phyloP scores from a whole-genome alignment of 164 flowering plant species.

The Chloranthus sessilifolius region DNA sequence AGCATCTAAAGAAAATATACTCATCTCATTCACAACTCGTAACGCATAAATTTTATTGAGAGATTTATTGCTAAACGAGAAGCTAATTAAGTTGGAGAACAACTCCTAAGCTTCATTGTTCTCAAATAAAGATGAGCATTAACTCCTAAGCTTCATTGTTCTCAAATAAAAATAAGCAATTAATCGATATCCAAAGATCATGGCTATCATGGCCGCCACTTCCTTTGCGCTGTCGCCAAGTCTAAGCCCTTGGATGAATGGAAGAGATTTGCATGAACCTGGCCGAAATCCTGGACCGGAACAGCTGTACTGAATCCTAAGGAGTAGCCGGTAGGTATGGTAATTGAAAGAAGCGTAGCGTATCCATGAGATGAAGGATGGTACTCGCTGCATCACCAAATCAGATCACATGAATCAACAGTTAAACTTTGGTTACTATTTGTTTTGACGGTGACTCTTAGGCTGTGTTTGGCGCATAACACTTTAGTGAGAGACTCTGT shows the following conservation, averaged over 20 bases:
- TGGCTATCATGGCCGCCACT: conserved; percentile 5
- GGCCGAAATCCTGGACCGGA: neutral
- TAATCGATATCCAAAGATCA: conserved; percentile 8
- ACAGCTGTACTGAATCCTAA: conserved; percentile 11
- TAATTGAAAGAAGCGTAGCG: conserved; percentile 7
- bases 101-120: conserved; percentile 2
- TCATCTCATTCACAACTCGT: too few species aligned
- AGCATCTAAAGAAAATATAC: too few species aligned
- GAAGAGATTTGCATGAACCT: conserved; percentile 1
- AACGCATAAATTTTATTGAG: too few species aligned
- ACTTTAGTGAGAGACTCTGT: too few species aligned
- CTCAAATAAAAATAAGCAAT: conserved; percentile 4
- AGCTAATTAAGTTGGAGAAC: too few species aligned
- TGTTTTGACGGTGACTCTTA: too few species aligned
- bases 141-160: conserved; percentile 2
- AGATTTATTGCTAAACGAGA: too few species aligned
- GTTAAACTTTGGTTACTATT: neutral
- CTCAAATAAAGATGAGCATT: too few species aligned
- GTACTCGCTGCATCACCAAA: conserved; percentile 4
- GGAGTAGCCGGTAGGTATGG: conserved; percentile 10
- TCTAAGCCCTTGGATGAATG: conserved; percentile 1
- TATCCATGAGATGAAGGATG: conserved; percentile 8
- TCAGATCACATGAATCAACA: neutral
- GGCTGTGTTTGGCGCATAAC: too few species aligned
- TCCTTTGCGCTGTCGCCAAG: neutral